phyloP scores from a whole-genome alignment of 352 stramenopile species.

The Phytophthora fragariaefolia region DNA sequence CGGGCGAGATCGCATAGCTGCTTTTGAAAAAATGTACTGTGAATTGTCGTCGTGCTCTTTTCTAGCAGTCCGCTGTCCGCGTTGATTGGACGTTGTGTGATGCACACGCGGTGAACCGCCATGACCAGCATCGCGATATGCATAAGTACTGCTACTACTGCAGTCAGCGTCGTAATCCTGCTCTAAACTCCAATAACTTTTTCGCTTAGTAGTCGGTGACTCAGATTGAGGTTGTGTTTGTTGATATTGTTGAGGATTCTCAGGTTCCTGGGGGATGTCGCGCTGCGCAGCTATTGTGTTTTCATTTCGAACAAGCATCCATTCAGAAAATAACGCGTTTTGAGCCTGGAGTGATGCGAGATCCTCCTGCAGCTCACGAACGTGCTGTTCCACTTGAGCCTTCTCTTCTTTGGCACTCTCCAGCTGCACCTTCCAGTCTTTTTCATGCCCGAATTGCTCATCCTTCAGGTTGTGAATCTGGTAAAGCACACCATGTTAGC shows the following conservation, averaged over 20 bases:
- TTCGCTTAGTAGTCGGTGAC: slow-evolving; percentile 9
- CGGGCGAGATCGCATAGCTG: slow-evolving; percentile 6
- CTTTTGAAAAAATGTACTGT: slow-evolving; percentile 3
- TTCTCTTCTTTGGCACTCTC: slow-evolving; percentile 62
- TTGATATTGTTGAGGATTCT: slow-evolving; percentile 4
- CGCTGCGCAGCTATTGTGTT: slow-evolving; percentile 51
- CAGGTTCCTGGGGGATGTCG: slow-evolving; percentile 12
- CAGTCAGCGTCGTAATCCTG: slow-evolving; percentile 22
- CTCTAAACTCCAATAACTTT: slow-evolving; percentile 21
- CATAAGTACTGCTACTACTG: slow-evolving; percentile 21
- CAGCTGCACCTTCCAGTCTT: slow-evolving; percentile 66
- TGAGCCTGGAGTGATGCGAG: slow-evolving; percentile 61
- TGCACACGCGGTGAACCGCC: slow-evolving; percentile 6
- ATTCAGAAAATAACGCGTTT: slow-evolving; percentile 78
- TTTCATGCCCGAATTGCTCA: slow-evolving; percentile 63
- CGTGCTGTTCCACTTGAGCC: slow-evolving; percentile 44
- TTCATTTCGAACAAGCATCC: slow-evolving; percentile 79
- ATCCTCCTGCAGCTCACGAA: slow-evolving; percentile 68
- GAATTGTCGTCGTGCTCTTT: slow-evolving; percentile 16
- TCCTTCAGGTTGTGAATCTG: slow-evolving; percentile 82
- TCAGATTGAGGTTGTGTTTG: slow-evolving; percentile 9
- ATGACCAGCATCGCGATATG: slow-evolving; percentile 2
- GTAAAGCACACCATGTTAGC: neutral
- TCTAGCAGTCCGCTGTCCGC: neutral
- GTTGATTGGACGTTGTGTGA: neutral